These are phyloP conservation scores for Metschnikowia chrysomelidarum DNA, from an alignment of 805 yeast genomes.

Conservation along the genomic window DNA sequence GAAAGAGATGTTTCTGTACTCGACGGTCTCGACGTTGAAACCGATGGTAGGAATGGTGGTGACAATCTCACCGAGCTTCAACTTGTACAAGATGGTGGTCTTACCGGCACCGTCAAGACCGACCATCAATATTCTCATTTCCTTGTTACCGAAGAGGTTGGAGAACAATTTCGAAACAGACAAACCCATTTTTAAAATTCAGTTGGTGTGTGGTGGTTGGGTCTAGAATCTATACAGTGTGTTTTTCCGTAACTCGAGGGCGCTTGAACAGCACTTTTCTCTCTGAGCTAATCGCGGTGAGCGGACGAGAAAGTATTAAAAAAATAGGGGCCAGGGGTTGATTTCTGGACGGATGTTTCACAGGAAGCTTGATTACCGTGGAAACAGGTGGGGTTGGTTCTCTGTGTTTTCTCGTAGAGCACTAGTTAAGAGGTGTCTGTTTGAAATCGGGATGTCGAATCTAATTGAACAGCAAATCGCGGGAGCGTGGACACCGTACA, in stretches of 20 bases:
- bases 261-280: no score
- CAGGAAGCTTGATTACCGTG: slow-evolving; percentile 5
- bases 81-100: slow-evolving; percentile 92
- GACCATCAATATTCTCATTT: slow-evolving; percentile 97
- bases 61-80: slow-evolving; percentile 93
- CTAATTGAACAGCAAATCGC: slow-evolving; percentile 25
- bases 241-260: no score
- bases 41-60: slow-evolving; percentile 97
- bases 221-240: no score
- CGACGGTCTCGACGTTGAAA: slow-evolving; percentile 96
- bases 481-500: slow-evolving; percentile 19
- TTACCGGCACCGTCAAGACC: slow-evolving; percentile 99
- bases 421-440: slow-evolving; percentile 12
- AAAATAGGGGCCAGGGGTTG: not conserved
- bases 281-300: no score
- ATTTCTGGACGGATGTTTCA: slow-evolving; percentile 2
- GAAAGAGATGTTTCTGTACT: slow-evolving; percentile 93
- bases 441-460: slow-evolving; percentile 20
- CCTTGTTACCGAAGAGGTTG: slow-evolving; percentile 96
- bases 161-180: slow-evolving; percentile 90
- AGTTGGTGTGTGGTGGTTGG: slow-evolving; percentile 1
- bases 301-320: no score
- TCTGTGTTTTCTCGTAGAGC: slow-evolving; percentile 3
- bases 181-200: slow-evolving; percentile 68
- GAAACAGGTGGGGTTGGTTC: slow-evolving; percentile 4